Conservation (phyloP, 371 early-diverging fungal species). For the Rhizopus stolonifer region DNA sequence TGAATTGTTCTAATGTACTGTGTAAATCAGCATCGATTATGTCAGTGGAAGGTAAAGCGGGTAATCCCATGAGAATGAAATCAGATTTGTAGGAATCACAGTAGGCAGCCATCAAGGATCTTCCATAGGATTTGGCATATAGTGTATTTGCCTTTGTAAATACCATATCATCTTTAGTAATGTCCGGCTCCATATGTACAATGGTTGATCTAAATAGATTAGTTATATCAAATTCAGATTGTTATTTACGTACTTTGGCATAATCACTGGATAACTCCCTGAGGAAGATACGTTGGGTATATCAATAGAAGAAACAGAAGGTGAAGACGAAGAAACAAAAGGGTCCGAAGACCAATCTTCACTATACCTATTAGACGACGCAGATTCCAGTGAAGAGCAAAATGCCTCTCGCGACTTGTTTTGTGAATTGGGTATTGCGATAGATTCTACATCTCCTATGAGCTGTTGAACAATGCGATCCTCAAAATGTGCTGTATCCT, state of each 20-base stretch:
- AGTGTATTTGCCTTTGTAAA: conserved; percentile 36
- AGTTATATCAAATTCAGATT: no score
- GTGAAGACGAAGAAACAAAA: conserved; percentile 8
- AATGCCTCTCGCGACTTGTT: not conserved
- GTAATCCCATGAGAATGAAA: conserved; percentile 64
- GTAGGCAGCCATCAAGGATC: conserved; percentile 64
- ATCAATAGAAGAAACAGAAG: conserved; percentile 5
- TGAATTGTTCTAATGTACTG: conserved; percentile 46
- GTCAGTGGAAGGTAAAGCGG: conserved; percentile 48
- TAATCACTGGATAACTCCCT: conserved; percentile 34
- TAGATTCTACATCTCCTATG: conserved; percentile 49
- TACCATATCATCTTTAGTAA: conserved; percentile 20
- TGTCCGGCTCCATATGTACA: conserved; percentile 49
- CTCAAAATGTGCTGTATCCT: conserved; percentile 29
- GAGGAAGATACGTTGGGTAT: conserved; percentile 19
- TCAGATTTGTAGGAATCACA: conserved; percentile 60
- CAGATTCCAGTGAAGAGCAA: conserved; percentile 20
- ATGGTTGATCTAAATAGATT: conserved; percentile 50
- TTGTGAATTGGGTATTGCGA: conserved; percentile 36
- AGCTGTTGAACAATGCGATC: conserved; percentile 45
- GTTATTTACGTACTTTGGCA: conserved; percentile 44
- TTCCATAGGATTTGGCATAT: conserved; percentile 64
- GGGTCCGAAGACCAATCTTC: conserved; percentile 24
- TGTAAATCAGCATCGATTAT: conserved; percentile 55
- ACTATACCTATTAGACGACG: conserved; percentile 4